phyloP scores from a whole-genome alignment of 805 yeast genomes.

The Hanseniaspora lindneri region DNA sequence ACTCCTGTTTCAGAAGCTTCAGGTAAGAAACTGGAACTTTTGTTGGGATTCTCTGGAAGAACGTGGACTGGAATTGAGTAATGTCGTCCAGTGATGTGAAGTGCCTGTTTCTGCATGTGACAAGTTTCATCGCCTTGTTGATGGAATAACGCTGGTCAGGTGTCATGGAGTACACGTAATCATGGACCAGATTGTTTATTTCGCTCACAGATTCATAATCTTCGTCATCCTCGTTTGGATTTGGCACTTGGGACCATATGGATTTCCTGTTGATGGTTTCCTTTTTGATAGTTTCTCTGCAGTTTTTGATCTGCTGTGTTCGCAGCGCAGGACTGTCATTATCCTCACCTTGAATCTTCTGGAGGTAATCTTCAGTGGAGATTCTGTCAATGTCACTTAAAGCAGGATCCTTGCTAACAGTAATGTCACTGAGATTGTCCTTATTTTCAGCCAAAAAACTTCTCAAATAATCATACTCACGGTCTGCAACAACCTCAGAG shows the following conservation, averaged over 20 bases:
- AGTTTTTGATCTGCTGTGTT: background rate
- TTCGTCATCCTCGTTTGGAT: background rate
- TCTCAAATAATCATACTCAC: background rate
- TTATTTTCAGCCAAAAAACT: background rate
- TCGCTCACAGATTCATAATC: background rate
- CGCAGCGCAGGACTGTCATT: background rate
- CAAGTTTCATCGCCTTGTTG: constrained; percentile 28
- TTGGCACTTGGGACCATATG: background rate
- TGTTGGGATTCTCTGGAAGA: constrained; percentile 9
- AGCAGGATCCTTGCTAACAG: background rate
- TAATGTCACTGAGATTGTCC: background rate
- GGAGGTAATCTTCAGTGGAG: background rate
- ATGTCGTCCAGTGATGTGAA: constrained; percentile 37
- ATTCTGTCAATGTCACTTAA: constrained; percentile 1
- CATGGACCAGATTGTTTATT: background rate
- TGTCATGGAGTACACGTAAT: constrained; percentile 16
- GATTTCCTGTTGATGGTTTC: constrained; percentile 15
- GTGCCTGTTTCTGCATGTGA: constrained; percentile 53
- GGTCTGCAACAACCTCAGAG: constrained; percentile 19
- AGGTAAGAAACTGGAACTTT: background rate
- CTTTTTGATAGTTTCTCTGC: background rate
- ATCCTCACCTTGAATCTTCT: background rate
- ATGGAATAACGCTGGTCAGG: constrained; percentile 29
- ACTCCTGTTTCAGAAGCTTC: background rate
- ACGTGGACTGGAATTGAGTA: background rate